Percentiles rank a stretch among this genome's conserved stretches.
phyloP scores from a whole-genome alignment of 805 yeast species.

The Maudiozyma turicensis region DNA sequence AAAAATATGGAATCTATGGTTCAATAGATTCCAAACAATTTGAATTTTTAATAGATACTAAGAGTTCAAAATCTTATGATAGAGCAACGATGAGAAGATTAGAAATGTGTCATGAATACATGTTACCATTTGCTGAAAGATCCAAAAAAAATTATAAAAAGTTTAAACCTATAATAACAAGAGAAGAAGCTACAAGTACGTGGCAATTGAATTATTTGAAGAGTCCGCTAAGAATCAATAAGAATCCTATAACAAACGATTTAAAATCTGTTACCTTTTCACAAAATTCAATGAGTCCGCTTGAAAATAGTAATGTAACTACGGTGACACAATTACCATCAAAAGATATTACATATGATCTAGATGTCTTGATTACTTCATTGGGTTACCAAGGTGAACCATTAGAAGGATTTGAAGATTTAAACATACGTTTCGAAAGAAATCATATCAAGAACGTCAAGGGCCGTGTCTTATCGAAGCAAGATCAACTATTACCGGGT shows the following conservation, averaged over 20 bases:
- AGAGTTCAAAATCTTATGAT: constrained; percentile 24
- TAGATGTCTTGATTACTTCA: constrained; percentile 67
- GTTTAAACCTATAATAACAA: neutral
- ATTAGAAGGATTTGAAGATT: constrained; percentile 45
- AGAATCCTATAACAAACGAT: constrained; percentile 31
- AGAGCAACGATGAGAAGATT: constrained; percentile 58
- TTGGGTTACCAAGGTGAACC: constrained; percentile 75
- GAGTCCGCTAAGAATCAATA: constrained; percentile 47
- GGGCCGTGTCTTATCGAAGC: constrained; percentile 34
- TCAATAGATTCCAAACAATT: constrained; percentile 33
- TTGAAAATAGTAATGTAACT: constrained; percentile 13
- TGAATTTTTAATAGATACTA: constrained; percentile 10
- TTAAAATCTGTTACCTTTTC: constrained; percentile 21
- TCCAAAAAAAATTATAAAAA: constrained; percentile 23
- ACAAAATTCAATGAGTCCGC: constrained; percentile 11
- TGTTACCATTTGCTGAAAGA: constrained; percentile 28
- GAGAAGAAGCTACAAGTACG: constrained; percentile 17
- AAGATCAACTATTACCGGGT: constrained; percentile 30
- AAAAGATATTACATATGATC: constrained; percentile 20
- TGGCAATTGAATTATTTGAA: constrained; percentile 69
- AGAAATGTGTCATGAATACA: constrained; percentile 49
- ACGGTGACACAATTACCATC: neutral
- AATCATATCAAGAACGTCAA: constrained; percentile 40
- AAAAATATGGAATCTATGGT: constrained; percentile 41
- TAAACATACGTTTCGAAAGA: constrained; percentile 41